Evolutionary conservation across 768 basidiomycete genomes (phyloP), one percentile per base, ranked within the genome.

Genomic region (Macrolepiota dolichaula): DNA sequence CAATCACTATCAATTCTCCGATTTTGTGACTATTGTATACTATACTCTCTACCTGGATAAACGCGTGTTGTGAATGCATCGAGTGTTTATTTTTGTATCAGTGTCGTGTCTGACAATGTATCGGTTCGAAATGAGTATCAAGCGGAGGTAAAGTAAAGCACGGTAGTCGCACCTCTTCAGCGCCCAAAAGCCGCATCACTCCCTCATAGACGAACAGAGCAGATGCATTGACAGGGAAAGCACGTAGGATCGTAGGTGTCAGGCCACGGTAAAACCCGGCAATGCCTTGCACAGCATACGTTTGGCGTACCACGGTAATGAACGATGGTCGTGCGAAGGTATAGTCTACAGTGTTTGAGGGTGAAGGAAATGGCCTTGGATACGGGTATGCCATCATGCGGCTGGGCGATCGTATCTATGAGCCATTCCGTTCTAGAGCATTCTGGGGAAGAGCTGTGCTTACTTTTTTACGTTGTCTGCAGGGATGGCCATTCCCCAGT

Each of bases 391-490:
- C 75, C 85, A 88, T 85, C 82, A 88, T 88, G 47, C 85, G 86
- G 69, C 86, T 88, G 61, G 17, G 60, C 47, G 42, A 52, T 66
- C 57, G 35, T 47, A 2, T 9, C 50, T 10, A 63, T 52, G 42
- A 63, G 54, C 24, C 19, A 47, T 37, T 47, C 60, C 49, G 35
- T 27, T 47, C 42, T 32, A 47, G 53, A 53, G 46, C 22, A 44
- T 51, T 9, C 19, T n/a, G n/a, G 51, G 24, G 49, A 58, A 40
- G 27, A 51, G 46, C 50, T 55, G 53, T 42, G 36, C 79, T 61
- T 67, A 91, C 91, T 91, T 93, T 74, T 94, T 94, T 63, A 92
- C 76, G 69, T 91, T 91, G 73, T 94, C 92, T 58, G 86, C 81
- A 3, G 91, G 88, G 64, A 89, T 87, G 24, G 82, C 86, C 77